These are phyloP conservation scores for Tolypocladium tundrense DNA, from an alignment of 2,329 filamentous ascomycete species.

Conservation along the genomic window DNA sequence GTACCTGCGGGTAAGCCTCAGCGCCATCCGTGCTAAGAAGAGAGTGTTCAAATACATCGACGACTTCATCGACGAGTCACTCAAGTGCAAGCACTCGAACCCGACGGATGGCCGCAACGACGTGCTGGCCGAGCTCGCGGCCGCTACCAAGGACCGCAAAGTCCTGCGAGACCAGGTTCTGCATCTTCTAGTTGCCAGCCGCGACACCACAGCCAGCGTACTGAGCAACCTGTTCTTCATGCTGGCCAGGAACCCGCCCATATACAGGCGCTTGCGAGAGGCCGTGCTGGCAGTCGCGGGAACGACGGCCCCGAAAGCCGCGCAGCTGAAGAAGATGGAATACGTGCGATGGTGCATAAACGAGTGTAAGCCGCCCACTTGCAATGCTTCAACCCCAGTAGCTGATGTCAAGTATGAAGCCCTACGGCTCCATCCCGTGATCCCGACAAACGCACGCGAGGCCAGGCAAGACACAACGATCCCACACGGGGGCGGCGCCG, in stretches of 20 bases:
- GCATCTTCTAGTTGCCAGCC: slow-evolving; percentile 32
- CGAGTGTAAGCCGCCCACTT: slow-evolving; percentile 35
- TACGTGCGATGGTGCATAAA: slow-evolving; percentile 48
- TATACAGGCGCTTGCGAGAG: slow-evolving; percentile 34
- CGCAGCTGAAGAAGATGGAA: slow-evolving; percentile 38
- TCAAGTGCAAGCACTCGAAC: slow-evolving; percentile 9
- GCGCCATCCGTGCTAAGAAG: slow-evolving; percentile 16
- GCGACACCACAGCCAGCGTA: slow-evolving; percentile 35
- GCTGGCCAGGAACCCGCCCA: slow-evolving; percentile 26
- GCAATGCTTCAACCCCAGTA: too few species aligned
- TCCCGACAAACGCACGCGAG: slow-evolving; percentile 34
- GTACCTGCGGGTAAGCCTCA: slow-evolving; percentile 14
- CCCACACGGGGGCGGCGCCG: slow-evolving; percentile 39
- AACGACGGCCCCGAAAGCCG: slow-evolving; percentile 29
- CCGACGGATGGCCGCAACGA: slow-evolving; percentile 22
- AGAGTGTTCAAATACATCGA: slow-evolving; percentile 29
- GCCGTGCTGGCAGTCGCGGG: slow-evolving; percentile 25
- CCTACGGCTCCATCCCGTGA: slow-evolving; percentile 39
- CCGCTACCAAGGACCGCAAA: slow-evolving; percentile 28
- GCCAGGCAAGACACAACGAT: slow-evolving; percentile 33
- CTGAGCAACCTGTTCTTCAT: slow-evolving; percentile 32
- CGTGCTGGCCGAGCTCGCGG: slow-evolving; percentile 41
- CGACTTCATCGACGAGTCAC: slow-evolving; percentile 29
- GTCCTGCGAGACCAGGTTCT: slow-evolving; percentile 30
- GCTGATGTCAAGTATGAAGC: slow-evolving; percentile 14